Conservation (phyloP, 2,329 filamentous ascomycete genomes). For the Apiospora kogelbergensis region DNA sequence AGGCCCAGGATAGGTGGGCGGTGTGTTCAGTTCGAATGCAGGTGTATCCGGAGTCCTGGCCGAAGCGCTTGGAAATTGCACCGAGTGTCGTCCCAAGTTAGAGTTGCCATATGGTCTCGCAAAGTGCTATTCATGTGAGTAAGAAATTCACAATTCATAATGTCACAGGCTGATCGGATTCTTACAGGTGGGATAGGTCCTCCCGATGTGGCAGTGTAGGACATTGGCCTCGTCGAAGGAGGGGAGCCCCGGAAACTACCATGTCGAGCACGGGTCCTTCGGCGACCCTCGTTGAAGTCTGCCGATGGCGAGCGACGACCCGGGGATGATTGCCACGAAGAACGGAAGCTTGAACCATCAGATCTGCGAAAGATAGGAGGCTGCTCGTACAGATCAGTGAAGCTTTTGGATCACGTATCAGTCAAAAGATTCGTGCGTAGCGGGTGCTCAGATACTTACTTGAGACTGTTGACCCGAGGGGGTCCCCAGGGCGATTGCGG, state of each 20-base stretch:
- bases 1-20: not conserved
- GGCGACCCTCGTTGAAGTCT: conserved; percentile 28
- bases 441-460: not conserved
- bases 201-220: conserved; percentile 11
- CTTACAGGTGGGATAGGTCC: conserved; percentile 5
- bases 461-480: not conserved
- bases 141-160: not conserved
- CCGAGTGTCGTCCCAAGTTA: not conserved
- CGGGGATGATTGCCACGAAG: conserved; percentile 2
- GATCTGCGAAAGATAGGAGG: not conserved
- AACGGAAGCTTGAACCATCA: not conserved
- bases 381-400: not conserved
- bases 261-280: conserved; percentile 29
- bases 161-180: not conserved
- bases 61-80: not conserved
- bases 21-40: not conserved
- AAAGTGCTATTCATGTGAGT: not conserved
- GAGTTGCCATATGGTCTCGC: conserved; percentile 5
- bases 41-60: not conserved
- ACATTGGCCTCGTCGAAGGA: conserved; percentile 21
- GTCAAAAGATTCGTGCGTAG: not conserved
- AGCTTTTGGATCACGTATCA: not conserved
- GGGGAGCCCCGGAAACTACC: conserved; percentile 26
- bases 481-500: not conserved
- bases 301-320: conserved; percentile 26